Evolutionary conservation across 495 filamentous ascomycete species (phyloP).

Genomic region (Daldinia loculata): DNA sequence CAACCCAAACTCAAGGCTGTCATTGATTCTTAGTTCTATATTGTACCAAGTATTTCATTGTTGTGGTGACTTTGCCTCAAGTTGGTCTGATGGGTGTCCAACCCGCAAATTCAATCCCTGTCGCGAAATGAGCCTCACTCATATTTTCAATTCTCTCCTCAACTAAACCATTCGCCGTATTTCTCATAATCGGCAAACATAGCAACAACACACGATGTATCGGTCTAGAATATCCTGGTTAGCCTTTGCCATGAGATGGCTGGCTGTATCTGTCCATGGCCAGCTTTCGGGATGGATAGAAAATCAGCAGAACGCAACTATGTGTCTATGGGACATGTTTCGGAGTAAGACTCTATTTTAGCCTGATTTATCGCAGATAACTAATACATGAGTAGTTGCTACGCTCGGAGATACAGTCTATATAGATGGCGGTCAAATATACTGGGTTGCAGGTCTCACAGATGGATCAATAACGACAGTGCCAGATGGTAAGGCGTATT

Average conservation of each 20-base stretch:
- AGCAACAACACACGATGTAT: constrained; percentile 36
- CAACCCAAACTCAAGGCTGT: constrained; percentile 13
- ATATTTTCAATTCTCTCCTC: constrained; percentile 16
- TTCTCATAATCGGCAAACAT: constrained; percentile 20
- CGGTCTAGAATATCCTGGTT: constrained; percentile 34
- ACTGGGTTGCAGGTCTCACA: constrained; percentile 55
- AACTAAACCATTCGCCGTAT: constrained; percentile 20
- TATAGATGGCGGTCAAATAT: constrained; percentile 70
- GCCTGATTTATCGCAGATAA: background rate
- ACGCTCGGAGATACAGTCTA: constrained; percentile 73
- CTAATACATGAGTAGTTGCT: constrained; percentile 58
- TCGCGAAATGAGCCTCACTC: constrained; percentile 31
- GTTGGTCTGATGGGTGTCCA: constrained; percentile 1
- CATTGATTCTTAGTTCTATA: constrained; percentile 25
- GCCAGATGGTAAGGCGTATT: constrained; percentile 49
- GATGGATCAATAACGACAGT: constrained; percentile 43
- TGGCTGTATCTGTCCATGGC: constrained; percentile 39
- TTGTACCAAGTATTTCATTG: constrained; percentile 15
- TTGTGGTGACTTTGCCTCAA: constrained; percentile 22
- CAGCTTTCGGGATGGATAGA: constrained; percentile 51
- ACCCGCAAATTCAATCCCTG: constrained; percentile 8
- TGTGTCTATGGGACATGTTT: constrained; percentile 65
- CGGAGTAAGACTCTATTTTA: constrained; percentile 54
- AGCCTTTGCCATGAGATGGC: constrained; percentile 36
- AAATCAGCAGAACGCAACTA: constrained; percentile 60